A percentile compares a stretch with the other conserved stretches of the same genome.
phyloP scores from a whole-genome alignment of 2,329 filamentous ascomycete species.

The Colletotrichum sp. region DNA sequence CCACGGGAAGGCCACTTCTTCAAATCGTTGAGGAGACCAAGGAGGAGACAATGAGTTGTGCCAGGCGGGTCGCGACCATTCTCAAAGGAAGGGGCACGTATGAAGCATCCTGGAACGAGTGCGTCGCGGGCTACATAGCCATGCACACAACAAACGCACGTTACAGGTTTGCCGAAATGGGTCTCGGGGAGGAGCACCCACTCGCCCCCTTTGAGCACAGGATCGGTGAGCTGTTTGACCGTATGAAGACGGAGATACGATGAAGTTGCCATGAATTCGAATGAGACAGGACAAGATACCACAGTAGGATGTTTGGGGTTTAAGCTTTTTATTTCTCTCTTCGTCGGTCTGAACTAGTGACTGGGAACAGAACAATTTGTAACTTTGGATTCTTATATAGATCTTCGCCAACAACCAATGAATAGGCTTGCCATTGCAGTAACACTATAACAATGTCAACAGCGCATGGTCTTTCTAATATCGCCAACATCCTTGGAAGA shows the following conservation, averaged over 20 bases:
- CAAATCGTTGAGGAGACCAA: conserved; percentile 15
- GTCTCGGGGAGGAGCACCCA: conserved; percentile 23
- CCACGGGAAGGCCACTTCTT: background rate
- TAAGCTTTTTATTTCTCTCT: background rate
- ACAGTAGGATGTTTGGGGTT: background rate
- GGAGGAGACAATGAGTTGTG: conserved; percentile 15
- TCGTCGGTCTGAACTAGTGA: background rate
- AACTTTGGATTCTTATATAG: background rate
- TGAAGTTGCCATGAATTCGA: background rate
- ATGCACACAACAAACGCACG: conserved; percentile 26
- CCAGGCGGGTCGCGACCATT: conserved; percentile 16
- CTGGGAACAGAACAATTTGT: background rate
- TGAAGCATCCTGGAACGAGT: conserved; percentile 20
- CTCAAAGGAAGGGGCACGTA: conserved; percentile 23
- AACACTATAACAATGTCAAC: background rate
- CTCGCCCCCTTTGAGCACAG: conserved; percentile 21
- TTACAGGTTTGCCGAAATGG: conserved; percentile 23
- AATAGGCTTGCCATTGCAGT: background rate
- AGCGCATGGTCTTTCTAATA: background rate
- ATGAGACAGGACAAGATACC: background rate
- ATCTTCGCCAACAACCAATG: background rate
- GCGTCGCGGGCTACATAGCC: conserved; percentile 22
- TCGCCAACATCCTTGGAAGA: background rate
- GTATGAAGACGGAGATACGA: background rate
- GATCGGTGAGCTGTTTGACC: conserved; percentile 21